A percentile compares a stretch with the other conserved stretches of the same genome.
phyloP scores from a whole-genome alignment of 23 red algal species.

The Rhodosorus marinus region DNA sequence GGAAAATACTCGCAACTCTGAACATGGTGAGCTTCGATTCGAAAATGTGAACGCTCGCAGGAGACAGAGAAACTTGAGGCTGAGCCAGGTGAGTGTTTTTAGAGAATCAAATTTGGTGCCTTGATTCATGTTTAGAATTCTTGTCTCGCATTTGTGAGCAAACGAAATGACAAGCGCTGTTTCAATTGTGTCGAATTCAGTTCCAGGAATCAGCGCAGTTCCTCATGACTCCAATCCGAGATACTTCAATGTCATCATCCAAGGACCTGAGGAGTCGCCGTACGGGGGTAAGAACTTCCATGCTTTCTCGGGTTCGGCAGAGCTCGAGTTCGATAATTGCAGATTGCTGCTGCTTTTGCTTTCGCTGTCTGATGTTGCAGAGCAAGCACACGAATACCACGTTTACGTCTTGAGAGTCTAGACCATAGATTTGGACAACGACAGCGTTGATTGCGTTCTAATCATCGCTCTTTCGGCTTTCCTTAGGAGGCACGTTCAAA shows the following conservation, averaged over 20 bases:
- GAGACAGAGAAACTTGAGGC: constrained; percentile 3
- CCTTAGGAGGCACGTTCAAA: constrained; percentile 35
- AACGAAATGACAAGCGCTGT: not conserved
- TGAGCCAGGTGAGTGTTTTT: not conserved
- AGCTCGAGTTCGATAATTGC: not conserved
- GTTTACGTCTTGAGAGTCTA: too few species aligned
- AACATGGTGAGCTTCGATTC: too few species aligned
- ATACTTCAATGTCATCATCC: constrained; percentile 77
- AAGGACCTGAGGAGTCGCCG: constrained; percentile 77
- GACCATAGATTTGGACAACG: too few species aligned
- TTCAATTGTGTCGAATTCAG: constrained; percentile 34
- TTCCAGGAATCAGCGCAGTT: constrained; percentile 73
- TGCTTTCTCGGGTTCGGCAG: not conserved
- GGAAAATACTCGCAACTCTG: too few species aligned
- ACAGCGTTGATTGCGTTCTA: not conserved
- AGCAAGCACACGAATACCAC: not conserved
- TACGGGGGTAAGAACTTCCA: constrained; percentile 53
- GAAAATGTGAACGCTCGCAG: too few species aligned
- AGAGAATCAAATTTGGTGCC: not conserved
- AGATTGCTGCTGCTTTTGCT: not conserved
- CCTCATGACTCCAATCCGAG: constrained; percentile 83
- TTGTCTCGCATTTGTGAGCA: not conserved
- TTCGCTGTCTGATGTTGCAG: not conserved
- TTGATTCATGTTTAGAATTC: too few species aligned
- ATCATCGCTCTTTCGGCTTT: not conserved